Base-by-base conservation (phyloP, 306 rosid genomes). In the Biancaea sappan region DNA sequence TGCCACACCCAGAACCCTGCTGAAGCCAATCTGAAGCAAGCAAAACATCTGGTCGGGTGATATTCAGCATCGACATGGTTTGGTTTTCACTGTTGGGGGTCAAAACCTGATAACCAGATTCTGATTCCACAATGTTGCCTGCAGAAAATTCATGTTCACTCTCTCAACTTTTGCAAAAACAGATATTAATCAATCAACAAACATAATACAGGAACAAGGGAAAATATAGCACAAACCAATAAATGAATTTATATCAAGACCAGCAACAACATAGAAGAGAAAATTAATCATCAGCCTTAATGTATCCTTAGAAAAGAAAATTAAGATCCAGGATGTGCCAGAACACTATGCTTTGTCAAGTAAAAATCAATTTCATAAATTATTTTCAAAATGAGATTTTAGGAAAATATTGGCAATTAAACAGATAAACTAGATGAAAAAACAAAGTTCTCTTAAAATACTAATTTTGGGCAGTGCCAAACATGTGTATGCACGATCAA, bases 11-110 rank as follows among this genome's bases (percentile, higher is more conserved):
- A 43, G 77, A 69, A 82, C 63, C 59, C 57, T 60, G 88, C 66
- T 82, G 90, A 53, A 72, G 53, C 98, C 96, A 91, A 66, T 84
- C 95, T 70, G 89, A 79, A 66, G 53, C 89, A 77, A 90, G 86
- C 75, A 88, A 71, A 29, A 75, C 87, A 79, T 94, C 97, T 4
- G 96, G 95, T 54, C 77, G 80, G 6, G 79, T 74, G 54, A 70
- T 32, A 59, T 79, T 62, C 56, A 67, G 22, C 62, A 13, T 51
- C 11, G 72, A 60, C 77, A 48, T 15, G 52, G 54, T 31, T 85
- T 83, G 87, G 63, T 62, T 86, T 50, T 88, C 93, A 76, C 70
- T 44, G 38, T 71, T 82, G 21, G 85, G 76, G 38, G 77, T 54
- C 88, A 86, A 85, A 59, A 79, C 76, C 40, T 79, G 64, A 18